These are phyloP conservation scores for Geum urbanum DNA, from an alignment of 306 rosid species.

Conservation along the genomic window DNA sequence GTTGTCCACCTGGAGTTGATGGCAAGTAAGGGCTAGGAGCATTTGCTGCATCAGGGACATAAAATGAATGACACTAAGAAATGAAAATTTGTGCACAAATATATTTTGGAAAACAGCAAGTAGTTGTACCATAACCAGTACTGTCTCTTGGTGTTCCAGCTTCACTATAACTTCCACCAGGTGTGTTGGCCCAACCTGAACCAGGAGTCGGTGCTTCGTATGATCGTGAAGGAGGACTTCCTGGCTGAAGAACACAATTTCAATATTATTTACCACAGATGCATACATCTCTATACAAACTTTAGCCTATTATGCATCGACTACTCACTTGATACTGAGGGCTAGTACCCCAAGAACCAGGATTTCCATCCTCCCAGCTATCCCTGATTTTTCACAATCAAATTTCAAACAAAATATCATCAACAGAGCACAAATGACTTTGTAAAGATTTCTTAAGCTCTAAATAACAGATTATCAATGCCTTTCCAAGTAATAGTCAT, in stretches of 20 bases:
- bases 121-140: slow-evolving; percentile 59
- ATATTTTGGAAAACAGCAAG: not conserved
- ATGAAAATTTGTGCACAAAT: not conserved
- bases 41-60: slow-evolving; percentile 56
- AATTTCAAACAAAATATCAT: slow-evolving; percentile 21
- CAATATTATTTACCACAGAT: not conserved
- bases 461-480: too few relatives aligned
- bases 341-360: slow-evolving; percentile 92
- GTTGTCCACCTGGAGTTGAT: slow-evolving; percentile 99
- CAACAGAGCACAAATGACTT: not conserved
- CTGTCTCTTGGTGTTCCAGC: slow-evolving; percentile 89
- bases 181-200: slow-evolving; percentile 94
- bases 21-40: slow-evolving; percentile 99
- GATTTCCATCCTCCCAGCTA: slow-evolving; percentile 98
- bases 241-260: slow-evolving; percentile 51
- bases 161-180: slow-evolving; percentile 86
- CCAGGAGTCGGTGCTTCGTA: slow-evolving; percentile 99
- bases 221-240: slow-evolving; percentile 87
- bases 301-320: slow-evolving; percentile 5
- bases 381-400: slow-evolving; percentile 55
- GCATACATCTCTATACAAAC: not conserved
- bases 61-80: not conserved
- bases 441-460: not conserved
- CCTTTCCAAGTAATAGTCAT: too few relatives aligned
- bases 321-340: slow-evolving; percentile 85